Evolutionary conservation across 1,284 basidiomycete genomes (phyloP).

Genomic region (Cryptococcus hybrid): DNA sequence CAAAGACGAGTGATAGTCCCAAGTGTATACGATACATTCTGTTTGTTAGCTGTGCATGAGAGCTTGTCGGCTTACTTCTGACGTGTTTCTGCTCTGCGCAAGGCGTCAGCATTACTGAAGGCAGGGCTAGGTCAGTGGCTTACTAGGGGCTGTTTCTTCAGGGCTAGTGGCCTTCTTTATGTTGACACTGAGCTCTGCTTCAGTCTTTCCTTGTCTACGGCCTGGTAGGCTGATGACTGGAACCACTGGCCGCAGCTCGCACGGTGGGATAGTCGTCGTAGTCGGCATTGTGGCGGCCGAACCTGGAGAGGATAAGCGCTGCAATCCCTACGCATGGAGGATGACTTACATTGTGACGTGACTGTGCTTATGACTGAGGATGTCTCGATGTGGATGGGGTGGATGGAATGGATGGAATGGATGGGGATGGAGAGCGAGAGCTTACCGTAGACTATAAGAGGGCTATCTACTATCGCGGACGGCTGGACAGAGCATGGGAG

Average conservation of each 20-base stretch:
- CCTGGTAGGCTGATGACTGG: conserved; percentile 78
- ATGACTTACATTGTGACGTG: background rate
- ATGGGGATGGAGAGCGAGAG: too few species aligned
- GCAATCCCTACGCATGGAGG: background rate
- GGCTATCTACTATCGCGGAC: too few species aligned
- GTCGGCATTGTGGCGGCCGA: conserved; percentile 32
- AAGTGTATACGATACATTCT: conserved; percentile 97
- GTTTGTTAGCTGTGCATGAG: conserved; percentile 10
- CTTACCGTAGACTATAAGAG: too few species aligned
- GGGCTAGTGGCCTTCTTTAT: conserved; percentile 96
- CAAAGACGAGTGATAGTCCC: conserved; percentile 96
- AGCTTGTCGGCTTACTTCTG: conserved; percentile 65
- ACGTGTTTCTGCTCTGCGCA: conserved; percentile 87
- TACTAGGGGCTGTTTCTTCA: conserved; percentile 72
- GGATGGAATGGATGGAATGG: too few species aligned
- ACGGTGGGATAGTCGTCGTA: conserved; percentile 36
- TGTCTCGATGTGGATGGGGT: background rate
- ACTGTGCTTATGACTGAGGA: background rate
- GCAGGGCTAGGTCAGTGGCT: conserved; percentile 7
- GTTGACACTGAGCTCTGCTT: conserved; percentile 83
- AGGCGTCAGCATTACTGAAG: background rate
- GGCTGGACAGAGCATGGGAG: too few species aligned
- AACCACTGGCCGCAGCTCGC: conserved; percentile 25
- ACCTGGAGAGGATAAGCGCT: conserved; percentile 18
- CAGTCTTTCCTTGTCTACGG: conserved; percentile 95